Evolutionary conservation across 768 basidiomycete genomes (phyloP).

Genomic region (Tricholoma sp.): DNA sequence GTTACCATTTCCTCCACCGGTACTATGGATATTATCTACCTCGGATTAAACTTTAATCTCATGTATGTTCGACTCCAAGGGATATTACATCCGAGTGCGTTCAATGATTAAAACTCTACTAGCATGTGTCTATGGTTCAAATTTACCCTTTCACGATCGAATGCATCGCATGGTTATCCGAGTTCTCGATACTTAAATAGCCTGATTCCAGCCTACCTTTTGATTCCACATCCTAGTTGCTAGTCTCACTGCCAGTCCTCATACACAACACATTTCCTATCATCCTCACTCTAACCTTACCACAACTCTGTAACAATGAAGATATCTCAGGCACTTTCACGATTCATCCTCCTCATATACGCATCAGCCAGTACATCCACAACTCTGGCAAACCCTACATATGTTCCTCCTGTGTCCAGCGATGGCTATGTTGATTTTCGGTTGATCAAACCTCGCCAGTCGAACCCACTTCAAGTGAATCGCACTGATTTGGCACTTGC

Average conservation of each 20-base stretch:
- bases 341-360: background rate
- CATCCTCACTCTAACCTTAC: background rate
- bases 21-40: background rate
- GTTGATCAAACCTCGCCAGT: no score
- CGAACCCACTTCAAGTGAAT: no score
- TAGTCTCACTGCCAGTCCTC: no score
- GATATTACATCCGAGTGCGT: background rate
- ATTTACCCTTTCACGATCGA: no score
- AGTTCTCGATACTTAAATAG: no score
- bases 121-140: no score
- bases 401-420: no score
- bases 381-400: background rate
- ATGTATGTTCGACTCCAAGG: background rate
- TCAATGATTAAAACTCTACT: no score
- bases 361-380: background rate
- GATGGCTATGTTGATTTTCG: no score
- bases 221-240: no score
- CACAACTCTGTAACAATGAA: background rate
- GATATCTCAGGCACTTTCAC: background rate
- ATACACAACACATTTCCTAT: background rate
- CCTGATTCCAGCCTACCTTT: no score
- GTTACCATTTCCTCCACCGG: background rate
- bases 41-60: background rate
- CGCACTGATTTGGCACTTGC: background rate
- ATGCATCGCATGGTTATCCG: no score